A percentile compares a stretch with the other conserved stretches of the same genome.
Conservation (phyloP, 208 protist species). For the Leishmania turanica region DNA sequence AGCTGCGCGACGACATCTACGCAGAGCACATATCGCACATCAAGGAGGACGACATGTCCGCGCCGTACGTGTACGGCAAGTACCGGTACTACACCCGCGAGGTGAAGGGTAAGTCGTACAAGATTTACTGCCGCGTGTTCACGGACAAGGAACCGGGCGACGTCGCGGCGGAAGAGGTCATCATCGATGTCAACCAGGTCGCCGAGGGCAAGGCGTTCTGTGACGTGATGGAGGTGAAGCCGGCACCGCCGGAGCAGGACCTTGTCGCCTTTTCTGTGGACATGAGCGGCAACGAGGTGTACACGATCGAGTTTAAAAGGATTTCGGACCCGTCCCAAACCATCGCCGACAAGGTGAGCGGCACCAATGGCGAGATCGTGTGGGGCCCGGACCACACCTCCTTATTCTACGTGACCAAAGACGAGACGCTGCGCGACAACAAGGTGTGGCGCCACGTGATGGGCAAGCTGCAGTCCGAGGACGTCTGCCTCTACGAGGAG, state of each 20-base stretch:
- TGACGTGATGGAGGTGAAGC: conserved; percentile 55
- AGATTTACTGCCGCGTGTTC: conserved; percentile 84
- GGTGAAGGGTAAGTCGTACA: conserved; percentile 85
- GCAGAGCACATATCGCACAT: conserved; percentile 89
- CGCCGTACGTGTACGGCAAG: conserved; percentile 64
- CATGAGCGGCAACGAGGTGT: conserved; percentile 84
- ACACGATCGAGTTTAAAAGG: conserved; percentile 72
- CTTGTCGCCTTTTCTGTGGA: conserved; percentile 86
- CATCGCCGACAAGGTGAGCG: conserved; percentile 55
- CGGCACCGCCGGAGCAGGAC: conserved; percentile 63
- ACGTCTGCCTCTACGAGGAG: conserved; percentile 85
- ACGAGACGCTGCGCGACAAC: conserved; percentile 74
- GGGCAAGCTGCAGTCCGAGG: conserved; percentile 62
- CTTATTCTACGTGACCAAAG: conserved; percentile 89
- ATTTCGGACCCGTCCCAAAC: conserved; percentile 21
- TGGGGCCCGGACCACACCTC: conserved; percentile 63
- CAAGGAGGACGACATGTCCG: conserved; percentile 81
- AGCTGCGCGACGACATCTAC: conserved; percentile 73
- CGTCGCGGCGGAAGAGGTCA: conserved; percentile 64
- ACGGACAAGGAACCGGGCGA: conserved; percentile 47
- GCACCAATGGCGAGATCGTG: conserved; percentile 75
- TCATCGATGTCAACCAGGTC: conserved; percentile 84
- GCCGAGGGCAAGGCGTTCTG: conserved; percentile 86
- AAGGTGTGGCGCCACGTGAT: conserved; percentile 90
- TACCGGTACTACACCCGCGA: conserved; percentile 88